Percentiles rank a stretch among this genome's conserved stretches.
Conservation (phyloP, 164 flowering plant genomes). For the Magnolia kwangsiensis region DNA sequence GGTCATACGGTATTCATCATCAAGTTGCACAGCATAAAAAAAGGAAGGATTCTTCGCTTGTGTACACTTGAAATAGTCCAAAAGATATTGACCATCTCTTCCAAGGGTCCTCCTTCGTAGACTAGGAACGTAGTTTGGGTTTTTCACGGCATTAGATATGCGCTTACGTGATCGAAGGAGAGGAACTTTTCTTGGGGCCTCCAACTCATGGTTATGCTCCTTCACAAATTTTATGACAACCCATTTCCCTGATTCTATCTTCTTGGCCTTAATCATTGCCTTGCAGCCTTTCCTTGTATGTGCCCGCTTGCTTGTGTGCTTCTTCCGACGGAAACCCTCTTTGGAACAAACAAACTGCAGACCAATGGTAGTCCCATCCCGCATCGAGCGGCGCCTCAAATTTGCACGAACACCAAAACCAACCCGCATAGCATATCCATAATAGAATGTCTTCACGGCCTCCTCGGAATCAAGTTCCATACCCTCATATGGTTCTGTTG, state of each 20-base stretch:
- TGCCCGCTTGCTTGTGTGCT: conserved; percentile 7
- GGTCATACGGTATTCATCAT: conserved; percentile 54
- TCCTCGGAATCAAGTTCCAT: conserved; percentile 37
- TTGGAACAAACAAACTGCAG: conserved; percentile 6
- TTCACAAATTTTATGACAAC: conserved; percentile 59
- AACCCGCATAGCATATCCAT: conserved; percentile 23
- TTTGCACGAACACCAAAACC: conserved; percentile 26
- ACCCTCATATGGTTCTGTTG: conserved; percentile 38
- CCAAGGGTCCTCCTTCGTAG: conserved; percentile 52
- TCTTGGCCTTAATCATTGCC: conserved; percentile 63
- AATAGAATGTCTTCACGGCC: conserved; percentile 25
- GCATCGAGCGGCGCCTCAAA: conserved; percentile 19
- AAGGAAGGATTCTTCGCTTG: conserved; percentile 66
- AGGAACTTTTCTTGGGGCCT: conserved; percentile 57
- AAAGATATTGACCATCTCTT: conserved; percentile 56
- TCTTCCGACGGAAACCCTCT: conserved; percentile 18
- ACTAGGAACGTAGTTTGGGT: conserved; percentile 12
- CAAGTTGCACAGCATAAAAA: conserved; percentile 66
- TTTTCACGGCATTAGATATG: conserved; percentile 20
- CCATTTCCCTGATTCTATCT: conserved; percentile 54
- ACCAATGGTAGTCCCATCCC: conserved; percentile 7
- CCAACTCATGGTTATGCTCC: conserved; percentile 64
- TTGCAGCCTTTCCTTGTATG: conserved; percentile 46
- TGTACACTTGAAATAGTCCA: conserved; percentile 60
- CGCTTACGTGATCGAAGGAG: conserved; percentile 32